Conservation (phyloP, 495 filamentous ascomycete species). For the Daldinia vernicosa region DNA sequence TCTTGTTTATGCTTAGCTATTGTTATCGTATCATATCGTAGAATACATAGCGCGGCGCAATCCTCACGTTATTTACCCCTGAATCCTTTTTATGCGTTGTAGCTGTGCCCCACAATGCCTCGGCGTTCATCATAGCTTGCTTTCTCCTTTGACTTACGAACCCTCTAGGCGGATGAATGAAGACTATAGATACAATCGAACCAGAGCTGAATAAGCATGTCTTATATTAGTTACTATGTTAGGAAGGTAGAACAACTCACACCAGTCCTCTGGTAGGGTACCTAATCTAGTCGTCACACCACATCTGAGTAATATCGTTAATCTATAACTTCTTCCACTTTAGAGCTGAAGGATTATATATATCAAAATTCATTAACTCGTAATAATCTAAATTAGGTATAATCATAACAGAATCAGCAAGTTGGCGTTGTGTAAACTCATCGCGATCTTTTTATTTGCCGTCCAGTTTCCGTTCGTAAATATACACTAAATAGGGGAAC, state of each 20-base stretch:
- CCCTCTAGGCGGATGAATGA: too few relatives aligned
- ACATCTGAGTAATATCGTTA: not conserved
- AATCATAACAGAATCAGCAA: not conserved
- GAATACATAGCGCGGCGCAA: not conserved
- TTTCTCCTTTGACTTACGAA: too few relatives aligned
- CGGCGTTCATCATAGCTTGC: not conserved
- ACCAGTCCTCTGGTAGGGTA: too few relatives aligned
- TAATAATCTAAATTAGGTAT: not conserved
- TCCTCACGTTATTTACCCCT: not conserved
- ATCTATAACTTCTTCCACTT: not conserved
- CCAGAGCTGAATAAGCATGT: too few relatives aligned
- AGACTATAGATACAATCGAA: too few relatives aligned
- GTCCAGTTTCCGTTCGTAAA: too few relatives aligned
- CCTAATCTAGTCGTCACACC: too few relatives aligned
- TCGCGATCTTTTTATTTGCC: not conserved
- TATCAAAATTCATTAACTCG: not conserved
- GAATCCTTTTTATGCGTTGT: not conserved
- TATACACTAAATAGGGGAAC: too few relatives aligned
- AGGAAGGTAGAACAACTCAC: too few relatives aligned
- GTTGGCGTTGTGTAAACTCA: not conserved
- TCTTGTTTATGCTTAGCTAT: not conserved
- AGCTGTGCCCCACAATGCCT: not conserved
- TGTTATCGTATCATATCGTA: not conserved
- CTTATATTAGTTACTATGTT: too few relatives aligned
- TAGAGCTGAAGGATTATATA: not conserved